Percentiles rank a stretch among this genome's conserved stretches.
These are phyloP conservation scores for Pseudocercospora cruenta DNA, from an alignment of 2,329 filamentous ascomycete genomes.

Conservation along the genomic window DNA sequence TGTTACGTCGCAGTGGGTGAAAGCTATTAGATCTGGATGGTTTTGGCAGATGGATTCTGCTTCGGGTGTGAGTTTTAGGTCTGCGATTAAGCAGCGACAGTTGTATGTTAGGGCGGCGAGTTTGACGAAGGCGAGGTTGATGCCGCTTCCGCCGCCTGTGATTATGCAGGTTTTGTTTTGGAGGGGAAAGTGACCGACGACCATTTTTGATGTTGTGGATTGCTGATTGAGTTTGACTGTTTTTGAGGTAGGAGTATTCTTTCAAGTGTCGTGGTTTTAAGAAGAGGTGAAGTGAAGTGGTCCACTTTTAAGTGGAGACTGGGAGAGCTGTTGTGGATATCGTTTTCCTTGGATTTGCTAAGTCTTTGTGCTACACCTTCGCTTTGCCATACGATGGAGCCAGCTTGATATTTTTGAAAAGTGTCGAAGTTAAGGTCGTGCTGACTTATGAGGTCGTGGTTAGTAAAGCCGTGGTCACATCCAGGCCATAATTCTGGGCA, in stretches of 20 bases:
- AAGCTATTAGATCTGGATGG: slow-evolving; percentile 26
- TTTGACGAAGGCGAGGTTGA: slow-evolving; percentile 32
- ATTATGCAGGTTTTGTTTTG: slow-evolving; percentile 31
- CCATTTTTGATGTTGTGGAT: slow-evolving; percentile 17
- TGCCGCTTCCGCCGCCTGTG: slow-evolving; percentile 35
- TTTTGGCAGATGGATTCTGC: slow-evolving; percentile 34
- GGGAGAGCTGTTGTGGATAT: not conserved
- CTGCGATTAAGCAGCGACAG: slow-evolving; percentile 39
- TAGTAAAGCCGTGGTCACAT: not conserved
- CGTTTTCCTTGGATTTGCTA: not conserved
- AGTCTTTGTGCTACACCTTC: not conserved
- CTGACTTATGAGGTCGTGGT: not conserved
- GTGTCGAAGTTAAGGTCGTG: not conserved
- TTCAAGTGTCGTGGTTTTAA: not conserved
- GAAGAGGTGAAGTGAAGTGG: not conserved
- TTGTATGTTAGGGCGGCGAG: slow-evolving; percentile 29
- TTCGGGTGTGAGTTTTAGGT: slow-evolving; percentile 39
- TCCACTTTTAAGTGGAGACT: not conserved
- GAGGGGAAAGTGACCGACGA: slow-evolving; percentile 32
- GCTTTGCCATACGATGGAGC: not conserved
- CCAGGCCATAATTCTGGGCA: not conserved
- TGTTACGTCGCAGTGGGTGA: slow-evolving; percentile 40
- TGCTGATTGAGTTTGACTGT: not conserved
- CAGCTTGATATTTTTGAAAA: not conserved
- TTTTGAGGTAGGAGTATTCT: not conserved